phyloP scores from a whole-genome alignment of 1,284 basidiomycete genomes.

The Retiboletus flavoniger region DNA sequence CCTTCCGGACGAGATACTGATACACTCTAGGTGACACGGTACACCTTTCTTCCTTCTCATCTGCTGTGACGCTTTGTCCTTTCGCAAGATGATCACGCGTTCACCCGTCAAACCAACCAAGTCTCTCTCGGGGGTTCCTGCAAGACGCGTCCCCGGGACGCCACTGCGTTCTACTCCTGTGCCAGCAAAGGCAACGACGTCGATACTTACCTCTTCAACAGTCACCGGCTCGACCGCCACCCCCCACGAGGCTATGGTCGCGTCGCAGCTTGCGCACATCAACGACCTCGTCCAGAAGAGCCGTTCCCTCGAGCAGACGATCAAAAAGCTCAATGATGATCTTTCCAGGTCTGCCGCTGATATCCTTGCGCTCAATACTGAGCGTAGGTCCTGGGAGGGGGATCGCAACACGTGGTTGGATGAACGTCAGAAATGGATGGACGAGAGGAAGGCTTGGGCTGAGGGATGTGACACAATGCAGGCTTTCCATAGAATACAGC shows the following conservation, averaged over 20 bases:
- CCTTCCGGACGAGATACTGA: not conserved
- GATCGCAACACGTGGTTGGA: slow-evolving; percentile 41
- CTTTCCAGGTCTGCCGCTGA: slow-evolving; percentile 37
- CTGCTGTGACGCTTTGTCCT: not conserved
- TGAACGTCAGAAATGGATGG: slow-evolving; percentile 48
- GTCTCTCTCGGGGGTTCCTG: slow-evolving; percentile 5
- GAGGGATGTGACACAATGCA: slow-evolving; percentile 62
- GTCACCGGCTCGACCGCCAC: slow-evolving; percentile 33
- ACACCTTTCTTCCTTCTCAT: not conserved
- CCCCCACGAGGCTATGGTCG: slow-evolving; percentile 51
- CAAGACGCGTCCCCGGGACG: slow-evolving; percentile 21
- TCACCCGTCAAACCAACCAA: slow-evolving; percentile 28
- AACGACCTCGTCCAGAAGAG: slow-evolving; percentile 65
- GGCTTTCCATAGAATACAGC: slow-evolving; percentile 59
- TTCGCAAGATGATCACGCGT: slow-evolving; percentile 27
- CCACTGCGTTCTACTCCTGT: slow-evolving; percentile 21
- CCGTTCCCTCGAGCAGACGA: slow-evolving; percentile 57
- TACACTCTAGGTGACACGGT: not conserved
- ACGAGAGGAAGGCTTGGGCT: slow-evolving; percentile 56
- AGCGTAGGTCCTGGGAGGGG: slow-evolving; percentile 29
- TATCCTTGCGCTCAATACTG: slow-evolving; percentile 10
- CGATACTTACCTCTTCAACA: slow-evolving; percentile 30
- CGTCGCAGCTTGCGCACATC: slow-evolving; percentile 61
- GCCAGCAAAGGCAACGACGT: slow-evolving; percentile 23
- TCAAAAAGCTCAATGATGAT: slow-evolving; percentile 50